These are phyloP conservation scores for Zymoseptoria passerinii DNA, from an alignment of 2,329 filamentous ascomycete genomes.

Conservation along the genomic window DNA sequence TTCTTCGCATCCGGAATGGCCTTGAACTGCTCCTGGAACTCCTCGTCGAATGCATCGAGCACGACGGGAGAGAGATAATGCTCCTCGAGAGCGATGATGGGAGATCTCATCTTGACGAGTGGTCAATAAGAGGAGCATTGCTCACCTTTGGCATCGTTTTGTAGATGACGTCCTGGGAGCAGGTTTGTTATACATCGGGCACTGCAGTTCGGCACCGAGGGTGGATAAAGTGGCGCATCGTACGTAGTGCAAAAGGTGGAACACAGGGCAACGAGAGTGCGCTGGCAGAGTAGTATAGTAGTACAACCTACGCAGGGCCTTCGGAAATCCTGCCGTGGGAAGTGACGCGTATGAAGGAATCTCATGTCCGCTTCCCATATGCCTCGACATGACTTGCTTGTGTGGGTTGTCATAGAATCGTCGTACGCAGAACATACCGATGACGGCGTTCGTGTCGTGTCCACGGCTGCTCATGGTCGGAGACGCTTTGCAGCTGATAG, in stretches of 20 bases:
- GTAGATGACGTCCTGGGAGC: neutral
- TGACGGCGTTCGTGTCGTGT: neutral
- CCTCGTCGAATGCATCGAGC: slow-evolving; percentile 24
- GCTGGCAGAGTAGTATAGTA: neutral
- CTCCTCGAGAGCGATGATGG: slow-evolving; percentile 31
- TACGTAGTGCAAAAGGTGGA: neutral
- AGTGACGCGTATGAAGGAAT: neutral
- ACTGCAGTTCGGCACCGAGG: neutral
- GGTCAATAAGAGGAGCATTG: neutral
- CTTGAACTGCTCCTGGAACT: slow-evolving; percentile 28
- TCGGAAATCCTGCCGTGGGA: neutral
- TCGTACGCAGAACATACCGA: neutral
- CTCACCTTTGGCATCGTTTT: neutral
- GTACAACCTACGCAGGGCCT: neutral
- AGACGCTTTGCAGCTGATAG: too few species aligned
- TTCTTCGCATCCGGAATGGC: slow-evolving; percentile 23
- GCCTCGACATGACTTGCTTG: neutral
- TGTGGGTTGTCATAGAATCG: too few species aligned
- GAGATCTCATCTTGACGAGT: slow-evolving; percentile 23
- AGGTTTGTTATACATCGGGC: neutral
- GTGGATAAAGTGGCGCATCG: neutral
- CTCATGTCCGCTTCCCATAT: neutral
- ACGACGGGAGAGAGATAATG: slow-evolving; percentile 30
- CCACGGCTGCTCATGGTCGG: neutral
- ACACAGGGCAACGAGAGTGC: neutral